A percentile compares a stretch with the other conserved stretches of the same genome.
These are phyloP conservation scores for Exsudoporus floridanus DNA, from an alignment of 1,284 basidiomycete species.

Conservation along the genomic window DNA sequence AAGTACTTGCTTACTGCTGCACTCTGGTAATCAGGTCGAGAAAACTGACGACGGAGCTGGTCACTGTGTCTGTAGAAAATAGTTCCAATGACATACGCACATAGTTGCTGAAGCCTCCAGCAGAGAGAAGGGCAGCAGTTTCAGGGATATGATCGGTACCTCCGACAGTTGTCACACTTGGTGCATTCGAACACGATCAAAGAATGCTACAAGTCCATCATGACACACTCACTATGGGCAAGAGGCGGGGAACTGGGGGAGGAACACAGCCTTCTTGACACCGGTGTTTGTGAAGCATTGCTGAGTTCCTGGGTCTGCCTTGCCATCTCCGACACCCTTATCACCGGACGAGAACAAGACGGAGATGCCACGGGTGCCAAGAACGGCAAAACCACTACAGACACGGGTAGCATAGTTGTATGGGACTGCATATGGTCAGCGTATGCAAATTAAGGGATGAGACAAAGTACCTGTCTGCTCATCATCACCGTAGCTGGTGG, in stretches of 20 bases:
- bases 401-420: constrained; percentile 57
- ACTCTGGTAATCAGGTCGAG: constrained; percentile 21
- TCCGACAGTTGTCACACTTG: constrained; percentile 59
- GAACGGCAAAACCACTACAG: constrained; percentile 57
- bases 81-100: constrained; percentile 10
- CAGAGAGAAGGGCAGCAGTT: constrained; percentile 54
- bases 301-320: constrained; percentile 48
- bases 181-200: background rate
- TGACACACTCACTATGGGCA: constrained; percentile 41
- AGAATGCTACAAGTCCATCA: background rate
- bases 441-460: background rate
- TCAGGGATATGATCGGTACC: constrained; percentile 58
- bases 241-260: constrained; percentile 55
- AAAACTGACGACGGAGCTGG: constrained; percentile 9
- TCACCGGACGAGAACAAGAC: constrained; percentile 68
- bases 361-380: constrained; percentile 63
- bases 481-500: constrained; percentile 53
- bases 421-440: constrained; percentile 49
- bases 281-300: constrained; percentile 62
- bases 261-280: constrained; percentile 49
- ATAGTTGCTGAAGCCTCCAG: constrained; percentile 61
- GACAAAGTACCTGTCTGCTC: constrained; percentile 57
- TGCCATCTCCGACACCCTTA: constrained; percentile 63
- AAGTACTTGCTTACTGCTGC: constrained; percentile 38
- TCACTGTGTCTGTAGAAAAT: background rate